Evolutionary conservation across 2,329 filamentous ascomycete species (phyloP), one percentile per base, ranked within the genome.

Genomic region (Sclerotinia sclerotiorum): DNA sequence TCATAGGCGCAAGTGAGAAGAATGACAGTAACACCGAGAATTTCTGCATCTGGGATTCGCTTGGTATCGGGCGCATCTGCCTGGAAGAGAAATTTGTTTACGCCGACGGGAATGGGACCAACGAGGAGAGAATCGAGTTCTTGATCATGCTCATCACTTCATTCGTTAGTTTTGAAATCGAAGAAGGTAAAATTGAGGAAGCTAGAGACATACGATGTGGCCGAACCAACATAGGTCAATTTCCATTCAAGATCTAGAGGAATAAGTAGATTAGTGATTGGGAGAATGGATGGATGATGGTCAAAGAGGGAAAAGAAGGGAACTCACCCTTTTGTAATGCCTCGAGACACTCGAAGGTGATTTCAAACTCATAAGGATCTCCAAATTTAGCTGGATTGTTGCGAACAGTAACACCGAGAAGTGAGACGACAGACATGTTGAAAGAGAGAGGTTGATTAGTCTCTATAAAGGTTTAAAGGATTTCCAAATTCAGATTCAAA

Each of bases 31-130:
- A 99, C 96, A 70, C 95, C 95, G 57, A 99, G 87, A 75, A 99
- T 94, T 81, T 99, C 96, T 74, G 92, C 93, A 74, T 94, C 90
- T 68, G 95, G 95, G 76, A 99, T 98, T 79, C 92, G 90, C 76
- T 88, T 87, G 69, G 93, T 93, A 80, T 97, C 90, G 68, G 95
- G 95, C 65, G 95, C 88, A 76, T 97, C 93, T 77, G 95, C 95
- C 82, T 97, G 92, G 82, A 99, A 99, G 78, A 97, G 84, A 81
- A 99, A 99, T 80, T 99, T 99, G 86, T 99, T 99, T 77, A 97
- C 92, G 71, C 95, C 95, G 72, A 97, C 90, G 6, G 95, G 95
- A 75, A 99, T 94, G n/a, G 95, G 95, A 29, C 95, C 95, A 67
- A 99, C 95, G 66, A 98, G 90, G 69, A 99, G 89, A 29, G 92